Evolutionary conservation across 257 asterid genomes (phyloP).

Genomic region (Nicotiana benthamiana): DNA sequence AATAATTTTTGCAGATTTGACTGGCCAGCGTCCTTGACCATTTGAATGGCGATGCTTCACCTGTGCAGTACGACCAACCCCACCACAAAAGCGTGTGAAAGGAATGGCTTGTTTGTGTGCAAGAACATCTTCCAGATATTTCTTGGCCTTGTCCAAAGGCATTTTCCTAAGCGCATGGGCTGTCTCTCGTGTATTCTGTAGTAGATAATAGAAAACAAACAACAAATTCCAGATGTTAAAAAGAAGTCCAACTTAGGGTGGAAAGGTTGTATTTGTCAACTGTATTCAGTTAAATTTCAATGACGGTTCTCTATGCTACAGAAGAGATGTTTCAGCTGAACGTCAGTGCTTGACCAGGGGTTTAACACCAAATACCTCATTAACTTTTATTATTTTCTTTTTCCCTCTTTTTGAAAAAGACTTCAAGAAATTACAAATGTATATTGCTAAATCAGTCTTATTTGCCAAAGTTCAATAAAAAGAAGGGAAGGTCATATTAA

Average conservation of each 20-base stretch:
- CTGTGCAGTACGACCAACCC: constrained; percentile 73
- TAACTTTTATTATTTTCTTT: neutral
- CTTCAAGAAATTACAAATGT: neutral
- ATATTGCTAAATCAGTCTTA: neutral
- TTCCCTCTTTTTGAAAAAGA: no score
- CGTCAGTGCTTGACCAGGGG: neutral
- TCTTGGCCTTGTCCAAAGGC: constrained; percentile 48
- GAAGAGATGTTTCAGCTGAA: neutral
- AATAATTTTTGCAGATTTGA: constrained; percentile 55
- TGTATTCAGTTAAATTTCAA: neutral
- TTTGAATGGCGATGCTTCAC: constrained; percentile 68
- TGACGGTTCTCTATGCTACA: no score
- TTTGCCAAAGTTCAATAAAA: neutral
- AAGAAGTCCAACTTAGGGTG: neutral
- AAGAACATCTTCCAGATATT: constrained; percentile 56
- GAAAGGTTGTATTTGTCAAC: neutral
- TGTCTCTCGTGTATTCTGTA: constrained; percentile 57
- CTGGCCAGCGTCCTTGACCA: constrained; percentile 84
- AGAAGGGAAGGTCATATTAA: neutral
- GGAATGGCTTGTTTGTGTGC: constrained; percentile 69
- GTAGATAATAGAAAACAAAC: neutral
- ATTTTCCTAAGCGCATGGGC: constrained; percentile 66
- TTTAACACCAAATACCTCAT: neutral
- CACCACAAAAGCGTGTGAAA: constrained; percentile 64
- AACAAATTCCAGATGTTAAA: neutral